Percentiles rank a stretch among this genome's conserved stretches.
Evolutionary conservation across 1,284 basidiomycete species (phyloP).

Genomic region (Paramarasmius palmivorus): DNA sequence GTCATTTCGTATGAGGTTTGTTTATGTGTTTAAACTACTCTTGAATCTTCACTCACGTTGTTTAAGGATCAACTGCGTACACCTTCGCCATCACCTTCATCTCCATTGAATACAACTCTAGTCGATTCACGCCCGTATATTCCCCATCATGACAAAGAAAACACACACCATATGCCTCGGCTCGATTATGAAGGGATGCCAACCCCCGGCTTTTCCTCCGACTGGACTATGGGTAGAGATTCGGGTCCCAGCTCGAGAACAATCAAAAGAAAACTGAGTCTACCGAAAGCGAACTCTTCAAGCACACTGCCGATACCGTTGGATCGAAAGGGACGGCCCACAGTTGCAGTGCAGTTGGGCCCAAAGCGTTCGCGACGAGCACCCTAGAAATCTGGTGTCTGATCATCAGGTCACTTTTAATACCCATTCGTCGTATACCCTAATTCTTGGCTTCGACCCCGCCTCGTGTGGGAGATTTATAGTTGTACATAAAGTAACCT

Average conservation of each 20-base stretch:
- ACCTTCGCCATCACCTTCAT: background rate
- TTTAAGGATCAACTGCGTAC: too few relatives aligned
- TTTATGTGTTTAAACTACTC: too few relatives aligned
- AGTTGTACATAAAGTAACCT: too few relatives aligned
- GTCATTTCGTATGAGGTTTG: too few relatives aligned
- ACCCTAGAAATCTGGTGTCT: background rate
- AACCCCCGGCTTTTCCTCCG: constrained; percentile 20
- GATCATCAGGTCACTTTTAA: background rate
- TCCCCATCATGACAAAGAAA: constrained; percentile 1
- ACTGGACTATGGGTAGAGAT: constrained; percentile 18
- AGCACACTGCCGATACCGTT: constrained; percentile 20
- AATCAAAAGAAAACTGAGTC: constrained; percentile 17
- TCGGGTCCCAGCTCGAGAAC: constrained; percentile 3
- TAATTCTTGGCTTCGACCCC: background rate
- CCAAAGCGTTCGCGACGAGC: constrained; percentile 20
- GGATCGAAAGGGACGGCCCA: constrained; percentile 18
- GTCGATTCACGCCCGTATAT: background rate
- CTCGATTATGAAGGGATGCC: constrained; percentile 20
- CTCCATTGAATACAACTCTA: background rate
- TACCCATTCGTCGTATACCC: constrained; percentile 5
- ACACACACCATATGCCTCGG: background rate
- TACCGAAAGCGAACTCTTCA: constrained; percentile 2
- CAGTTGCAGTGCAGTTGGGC: constrained; percentile 17
- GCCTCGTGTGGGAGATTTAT: background rate
- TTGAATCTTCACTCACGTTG: too few relatives aligned